Evolutionary conservation across 2,329 filamentous ascomycete species (phyloP).

Genomic region (Chaetomiaceae sp.): DNA sequence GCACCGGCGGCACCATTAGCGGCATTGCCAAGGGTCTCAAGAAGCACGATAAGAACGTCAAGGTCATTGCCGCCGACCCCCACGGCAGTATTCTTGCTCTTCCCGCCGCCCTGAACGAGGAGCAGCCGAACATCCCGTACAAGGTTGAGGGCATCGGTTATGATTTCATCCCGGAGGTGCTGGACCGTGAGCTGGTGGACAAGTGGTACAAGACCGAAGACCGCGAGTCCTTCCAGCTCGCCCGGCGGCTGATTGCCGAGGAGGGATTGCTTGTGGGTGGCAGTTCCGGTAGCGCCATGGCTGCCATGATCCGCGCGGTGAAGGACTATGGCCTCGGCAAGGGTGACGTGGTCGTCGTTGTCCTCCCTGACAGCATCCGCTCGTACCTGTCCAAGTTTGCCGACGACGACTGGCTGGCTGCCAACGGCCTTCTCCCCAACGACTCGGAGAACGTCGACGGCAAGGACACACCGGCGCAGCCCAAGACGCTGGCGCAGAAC

Average conservation of each 20-base stretch:
- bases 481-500: constrained; percentile 31
- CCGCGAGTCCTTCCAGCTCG: constrained; percentile 81
- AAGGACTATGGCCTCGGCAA: constrained; percentile 45
- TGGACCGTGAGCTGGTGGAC: constrained; percentile 75
- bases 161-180: constrained; percentile 93
- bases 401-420: constrained; percentile 97
- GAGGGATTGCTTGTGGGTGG: constrained; percentile 92
- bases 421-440: constrained; percentile 81
- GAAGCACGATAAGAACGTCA: constrained; percentile 81
- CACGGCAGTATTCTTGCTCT: constrained; percentile 86
- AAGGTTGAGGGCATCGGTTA: constrained; percentile 99
- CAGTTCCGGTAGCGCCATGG: constrained; percentile 79
- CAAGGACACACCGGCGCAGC: constrained; percentile 42
- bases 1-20: constrained; percentile 92
- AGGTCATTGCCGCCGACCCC: constrained; percentile 88
- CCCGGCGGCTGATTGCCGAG: constrained; percentile 85
- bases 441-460: constrained; percentile 40
- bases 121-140: constrained; percentile 77
- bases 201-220: constrained; percentile 99
- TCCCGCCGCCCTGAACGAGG: constrained; percentile 73
- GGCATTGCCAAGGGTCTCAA: constrained; percentile 78
- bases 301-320: constrained; percentile 31
- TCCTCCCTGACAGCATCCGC: constrained; percentile 92
- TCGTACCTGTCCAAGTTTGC: constrained; percentile 98
- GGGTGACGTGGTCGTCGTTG: constrained; percentile 82